Evolutionary conservation across 768 basidiomycete species (phyloP).

Genomic region (Paxillus involutus): DNA sequence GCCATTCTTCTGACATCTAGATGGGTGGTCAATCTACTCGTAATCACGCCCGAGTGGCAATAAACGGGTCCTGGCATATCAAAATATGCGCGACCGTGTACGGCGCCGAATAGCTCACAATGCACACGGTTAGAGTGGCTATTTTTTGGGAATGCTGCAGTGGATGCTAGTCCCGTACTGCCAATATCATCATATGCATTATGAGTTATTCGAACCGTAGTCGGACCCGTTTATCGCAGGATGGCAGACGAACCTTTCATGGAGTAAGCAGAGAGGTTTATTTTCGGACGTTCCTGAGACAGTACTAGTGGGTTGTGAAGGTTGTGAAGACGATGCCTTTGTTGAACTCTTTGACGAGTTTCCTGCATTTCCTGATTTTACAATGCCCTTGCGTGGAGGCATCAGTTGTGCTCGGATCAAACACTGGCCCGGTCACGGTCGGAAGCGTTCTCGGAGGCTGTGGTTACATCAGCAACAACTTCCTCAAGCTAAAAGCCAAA

Average conservation of each 20-base stretch:
- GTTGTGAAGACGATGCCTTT: conserved; percentile 9
- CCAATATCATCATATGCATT: not conserved
- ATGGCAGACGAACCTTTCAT: conserved; percentile 59
- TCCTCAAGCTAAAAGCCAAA: too few species aligned
- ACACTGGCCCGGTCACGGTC: too few species aligned
- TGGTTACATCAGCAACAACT: conserved; percentile 22
- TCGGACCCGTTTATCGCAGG: too few species aligned
- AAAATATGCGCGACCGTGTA: not conserved
- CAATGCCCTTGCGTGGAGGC: conserved; percentile 74
- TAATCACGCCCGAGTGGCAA: not conserved
- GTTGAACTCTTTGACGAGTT: conserved; percentile 64
- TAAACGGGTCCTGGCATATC: not conserved
- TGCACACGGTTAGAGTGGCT: too few species aligned
- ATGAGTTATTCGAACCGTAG: not conserved
- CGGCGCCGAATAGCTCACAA: too few species aligned
- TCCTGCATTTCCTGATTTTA: conserved; percentile 89
- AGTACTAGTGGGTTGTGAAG: conserved; percentile 1
- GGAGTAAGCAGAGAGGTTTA: conserved; percentile 68
- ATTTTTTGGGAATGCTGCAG: too few species aligned
- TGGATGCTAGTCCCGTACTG: too few species aligned
- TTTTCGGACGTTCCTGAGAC: conserved; percentile 33
- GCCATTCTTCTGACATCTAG: conserved; percentile 82
- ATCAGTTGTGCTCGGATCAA: conserved; percentile 20
- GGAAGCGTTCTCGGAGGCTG: too few species aligned
- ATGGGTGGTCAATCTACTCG: not conserved